Conservation (phyloP, 108 stramenopile species). For the Aureococcus anophagefferens region DNA sequence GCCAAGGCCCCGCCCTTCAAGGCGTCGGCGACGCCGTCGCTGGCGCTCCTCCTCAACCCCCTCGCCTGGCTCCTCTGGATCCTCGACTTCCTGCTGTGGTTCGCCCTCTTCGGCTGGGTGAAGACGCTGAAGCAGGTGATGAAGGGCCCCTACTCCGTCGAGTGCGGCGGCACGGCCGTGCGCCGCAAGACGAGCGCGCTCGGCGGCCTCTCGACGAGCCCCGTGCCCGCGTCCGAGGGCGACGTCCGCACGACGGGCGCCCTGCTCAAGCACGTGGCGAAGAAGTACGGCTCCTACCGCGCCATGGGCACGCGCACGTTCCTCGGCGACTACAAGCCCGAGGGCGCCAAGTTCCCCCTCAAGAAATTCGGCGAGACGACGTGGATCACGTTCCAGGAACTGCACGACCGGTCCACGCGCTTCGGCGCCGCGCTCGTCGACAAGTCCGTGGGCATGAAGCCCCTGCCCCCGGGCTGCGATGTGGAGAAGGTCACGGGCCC, state of each 20-base stretch:
- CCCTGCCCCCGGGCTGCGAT: constrained; percentile 46
- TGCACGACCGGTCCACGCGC: constrained; percentile 48
- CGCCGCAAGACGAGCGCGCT: constrained; percentile 47
- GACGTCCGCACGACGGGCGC: constrained; percentile 63
- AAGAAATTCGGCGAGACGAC: constrained; percentile 62
- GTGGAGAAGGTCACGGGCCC: constrained; percentile 65
- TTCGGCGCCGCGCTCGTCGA: constrained; percentile 63
- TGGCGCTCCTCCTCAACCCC: not conserved
- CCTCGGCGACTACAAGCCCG: constrained; percentile 43
- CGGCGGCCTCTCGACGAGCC: constrained; percentile 36
- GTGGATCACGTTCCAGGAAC: constrained; percentile 57
- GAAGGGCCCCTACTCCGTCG: constrained; percentile 57
- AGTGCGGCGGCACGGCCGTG: constrained; percentile 47
- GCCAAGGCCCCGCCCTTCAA: not conserved
- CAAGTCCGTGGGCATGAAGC: constrained; percentile 48
- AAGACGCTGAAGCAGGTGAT: constrained; percentile 50
- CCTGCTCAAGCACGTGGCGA: constrained; percentile 38
- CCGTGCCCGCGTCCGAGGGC: constrained; percentile 13
- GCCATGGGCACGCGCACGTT: constrained; percentile 66
- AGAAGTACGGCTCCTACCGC: constrained; percentile 29
- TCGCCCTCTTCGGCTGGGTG: constrained; percentile 69
- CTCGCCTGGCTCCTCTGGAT: not conserved
- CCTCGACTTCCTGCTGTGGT: not conserved
- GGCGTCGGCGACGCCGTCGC: not conserved
- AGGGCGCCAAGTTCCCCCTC: constrained; percentile 15